phyloP scores from a whole-genome alignment of 2,329 filamentous ascomycete species.

The Exophiala sp. region DNA sequence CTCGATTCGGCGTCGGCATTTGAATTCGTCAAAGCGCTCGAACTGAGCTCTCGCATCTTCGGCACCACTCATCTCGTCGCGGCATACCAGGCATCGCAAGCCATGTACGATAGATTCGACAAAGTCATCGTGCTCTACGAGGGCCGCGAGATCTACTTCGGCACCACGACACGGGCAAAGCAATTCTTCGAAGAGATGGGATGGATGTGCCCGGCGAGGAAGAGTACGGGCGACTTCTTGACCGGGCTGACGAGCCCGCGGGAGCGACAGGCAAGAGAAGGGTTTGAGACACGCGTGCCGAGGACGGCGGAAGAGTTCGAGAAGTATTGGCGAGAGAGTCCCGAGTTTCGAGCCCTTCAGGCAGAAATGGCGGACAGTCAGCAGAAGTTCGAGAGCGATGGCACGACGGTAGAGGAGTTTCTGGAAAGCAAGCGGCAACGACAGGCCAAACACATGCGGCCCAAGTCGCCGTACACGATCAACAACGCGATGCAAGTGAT shows the following conservation, averaged over 20 bases:
- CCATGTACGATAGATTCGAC: conserved; percentile 57
- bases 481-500: conserved; percentile 60
- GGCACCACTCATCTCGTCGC: conserved; percentile 50
- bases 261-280: conserved; percentile 41
- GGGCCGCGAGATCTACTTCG: conserved; percentile 61
- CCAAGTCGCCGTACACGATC: conserved; percentile 52
- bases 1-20: conserved; percentile 53
- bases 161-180: conserved; percentile 51
- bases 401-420: conserved; percentile 51
- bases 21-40: conserved; percentile 51
- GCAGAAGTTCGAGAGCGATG: conserved; percentile 44
- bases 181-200: conserved; percentile 61
- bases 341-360: conserved; percentile 8
- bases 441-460: conserved; percentile 50
- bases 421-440: conserved; percentile 42
- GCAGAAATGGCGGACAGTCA: conserved; percentile 49
- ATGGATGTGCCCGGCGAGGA: conserved; percentile 56
- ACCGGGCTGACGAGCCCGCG: conserved; percentile 58
- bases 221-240: conserved; percentile 60
- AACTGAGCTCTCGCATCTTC: conserved; percentile 45
- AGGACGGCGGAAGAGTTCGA: conserved; percentile 47
- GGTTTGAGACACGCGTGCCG: conserved; percentile 41
- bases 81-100: conserved; percentile 51
- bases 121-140: conserved; percentile 64
- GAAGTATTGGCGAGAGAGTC: conserved; percentile 33